These are phyloP conservation scores for Nicotiana tabacum DNA, from an alignment of 257 asterid species.

Conservation along the genomic window DNA sequence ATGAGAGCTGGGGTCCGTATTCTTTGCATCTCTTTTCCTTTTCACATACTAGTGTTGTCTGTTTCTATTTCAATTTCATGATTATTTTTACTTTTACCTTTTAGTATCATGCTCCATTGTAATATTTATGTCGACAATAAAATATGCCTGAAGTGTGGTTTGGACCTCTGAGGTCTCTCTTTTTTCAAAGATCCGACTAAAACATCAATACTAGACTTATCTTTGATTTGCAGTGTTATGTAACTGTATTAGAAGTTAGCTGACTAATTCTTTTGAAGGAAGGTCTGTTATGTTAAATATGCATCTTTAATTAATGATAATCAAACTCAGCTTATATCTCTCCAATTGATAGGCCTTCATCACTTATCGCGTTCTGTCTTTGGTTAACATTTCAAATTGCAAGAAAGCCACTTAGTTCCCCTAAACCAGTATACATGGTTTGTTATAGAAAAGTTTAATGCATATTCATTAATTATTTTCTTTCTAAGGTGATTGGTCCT, in stretches of 20 bases:
- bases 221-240: neutral
- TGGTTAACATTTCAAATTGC: neutral
- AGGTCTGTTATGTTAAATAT: neutral
- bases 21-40: slow-evolving; percentile 12
- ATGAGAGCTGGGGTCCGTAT: slow-evolving; percentile 91
- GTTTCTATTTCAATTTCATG: slow-evolving; percentile 12
- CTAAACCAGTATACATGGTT: neutral
- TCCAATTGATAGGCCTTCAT: neutral
- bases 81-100: neutral
- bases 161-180: neutral
- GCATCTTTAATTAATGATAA: neutral
- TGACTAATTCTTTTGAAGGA: neutral
- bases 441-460: too few species aligned
- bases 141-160: neutral
- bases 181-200: neutral
- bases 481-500: neutral
- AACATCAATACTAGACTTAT: neutral
- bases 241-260: neutral
- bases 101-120: neutral
- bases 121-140: neutral
- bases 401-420: neutral
- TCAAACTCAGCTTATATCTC: neutral
- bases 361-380: neutral
- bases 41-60: slow-evolving; percentile 17
- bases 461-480: neutral